These are phyloP conservation scores for Fusarium sp. DNA, from an alignment of 2,329 filamentous ascomycete species.

Conservation along the genomic window DNA sequence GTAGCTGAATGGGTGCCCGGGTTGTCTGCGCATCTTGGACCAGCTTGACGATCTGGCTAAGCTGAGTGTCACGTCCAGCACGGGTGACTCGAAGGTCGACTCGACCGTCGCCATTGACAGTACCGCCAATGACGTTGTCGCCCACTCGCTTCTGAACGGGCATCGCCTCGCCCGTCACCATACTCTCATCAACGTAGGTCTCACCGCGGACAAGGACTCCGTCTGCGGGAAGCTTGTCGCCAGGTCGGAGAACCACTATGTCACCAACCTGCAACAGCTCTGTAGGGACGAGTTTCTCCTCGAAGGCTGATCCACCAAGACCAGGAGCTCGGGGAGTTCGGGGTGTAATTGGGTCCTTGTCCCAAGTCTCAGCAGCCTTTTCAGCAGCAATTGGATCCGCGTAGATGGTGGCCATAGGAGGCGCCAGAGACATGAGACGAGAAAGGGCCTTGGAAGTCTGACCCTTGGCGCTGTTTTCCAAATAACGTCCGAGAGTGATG, in stretches of 20 bases:
- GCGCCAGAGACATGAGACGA: conserved; percentile 92
- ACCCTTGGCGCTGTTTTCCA: conserved; percentile 95
- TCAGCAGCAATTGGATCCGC: conserved; percentile 92
- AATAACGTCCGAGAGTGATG: conserved; percentile 87
- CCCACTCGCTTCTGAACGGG: conserved; percentile 91
- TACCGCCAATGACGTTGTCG: conserved; percentile 86
- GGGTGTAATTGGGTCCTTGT: conserved; percentile 39
- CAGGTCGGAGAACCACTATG: conserved; percentile 90
- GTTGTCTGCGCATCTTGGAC: conserved; percentile 97
- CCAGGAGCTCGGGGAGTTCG: conserved; percentile 49
- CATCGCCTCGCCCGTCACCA: conserved; percentile 98
- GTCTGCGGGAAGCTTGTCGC: conserved; percentile 96
- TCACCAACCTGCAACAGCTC: conserved; percentile 95
- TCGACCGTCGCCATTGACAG: conserved; percentile 92
- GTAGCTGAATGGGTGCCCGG: conserved; percentile 91
- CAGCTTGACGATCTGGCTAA: conserved; percentile 98
- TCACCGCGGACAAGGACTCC: conserved; percentile 88
- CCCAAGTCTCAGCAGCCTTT: conserved; percentile 87
- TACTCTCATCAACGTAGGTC: conserved; percentile 95
- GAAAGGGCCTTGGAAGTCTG: conserved; percentile 96
- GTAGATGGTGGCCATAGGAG: conserved; percentile 97
- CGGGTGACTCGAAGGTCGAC: conserved; percentile 93
- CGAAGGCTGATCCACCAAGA: conserved; percentile 71
- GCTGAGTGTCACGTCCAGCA: conserved; percentile 93
- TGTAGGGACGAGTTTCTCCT: conserved; percentile 89